Conservation (phyloP, 2,329 filamentous ascomycete species). For the Onygena corvina region DNA sequence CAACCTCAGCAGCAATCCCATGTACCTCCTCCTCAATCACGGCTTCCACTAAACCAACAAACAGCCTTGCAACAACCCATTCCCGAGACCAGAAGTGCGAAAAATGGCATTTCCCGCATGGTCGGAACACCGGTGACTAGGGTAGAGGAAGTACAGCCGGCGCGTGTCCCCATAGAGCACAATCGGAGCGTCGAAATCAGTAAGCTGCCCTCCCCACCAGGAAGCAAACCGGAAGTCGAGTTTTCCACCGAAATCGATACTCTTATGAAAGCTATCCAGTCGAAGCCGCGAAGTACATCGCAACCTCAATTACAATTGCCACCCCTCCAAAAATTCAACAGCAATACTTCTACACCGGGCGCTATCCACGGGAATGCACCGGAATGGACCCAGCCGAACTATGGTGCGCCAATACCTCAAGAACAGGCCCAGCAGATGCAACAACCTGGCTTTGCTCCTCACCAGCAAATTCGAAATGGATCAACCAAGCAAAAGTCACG, state of each 20-base stretch:
- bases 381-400: slow-evolving; percentile 14
- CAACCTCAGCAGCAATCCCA: slow-evolving; percentile 18
- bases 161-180: slow-evolving; percentile 4
- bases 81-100: slow-evolving; percentile 29
- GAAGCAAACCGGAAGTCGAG: slow-evolving; percentile 33
- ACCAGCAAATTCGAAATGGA: slow-evolving; percentile 27
- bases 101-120: slow-evolving; percentile 26
- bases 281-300: slow-evolving; percentile 37
- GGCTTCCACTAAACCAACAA: slow-evolving; percentile 19
- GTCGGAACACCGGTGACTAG: slow-evolving; percentile 14
- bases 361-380: slow-evolving; percentile 9
- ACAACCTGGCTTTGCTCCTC: slow-evolving; percentile 8
- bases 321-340: slow-evolving; percentile 25
- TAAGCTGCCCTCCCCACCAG: slow-evolving; percentile 7
- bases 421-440: slow-evolving; percentile 10
- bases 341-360: neutral
- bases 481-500: slow-evolving; percentile 30
- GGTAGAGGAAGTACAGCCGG: slow-evolving; percentile 13
- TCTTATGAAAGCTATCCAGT: slow-evolving; percentile 78
- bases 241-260: slow-evolving; percentile 78
- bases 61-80: slow-evolving; percentile 25
- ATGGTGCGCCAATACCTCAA: slow-evolving; percentile 15
- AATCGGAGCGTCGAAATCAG: slow-evolving; percentile 7
- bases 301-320: slow-evolving; percentile 20
- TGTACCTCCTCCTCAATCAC: slow-evolving; percentile 23